Evolutionary conservation across 2,329 filamentous ascomycete genomes (phyloP).

Genomic region (Lithohypha guttulata): DNA sequence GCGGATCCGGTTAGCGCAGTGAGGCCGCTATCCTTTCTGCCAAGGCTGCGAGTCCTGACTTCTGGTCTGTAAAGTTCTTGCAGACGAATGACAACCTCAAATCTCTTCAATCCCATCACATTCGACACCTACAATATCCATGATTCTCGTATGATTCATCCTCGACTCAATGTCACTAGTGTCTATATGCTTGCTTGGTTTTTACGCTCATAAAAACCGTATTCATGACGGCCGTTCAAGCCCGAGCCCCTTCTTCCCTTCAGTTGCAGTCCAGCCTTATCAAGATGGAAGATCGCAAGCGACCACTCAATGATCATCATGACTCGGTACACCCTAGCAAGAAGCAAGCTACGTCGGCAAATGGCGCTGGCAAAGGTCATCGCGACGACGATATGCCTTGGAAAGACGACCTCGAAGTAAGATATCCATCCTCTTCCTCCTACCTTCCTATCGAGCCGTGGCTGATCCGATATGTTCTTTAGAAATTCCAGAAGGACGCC

Average conservation of each 20-base stretch:
- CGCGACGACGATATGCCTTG: slow-evolving; percentile 58
- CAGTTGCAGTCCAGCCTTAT: slow-evolving; percentile 59
- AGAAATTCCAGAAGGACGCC: slow-evolving; percentile 91
- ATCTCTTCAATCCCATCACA: no score
- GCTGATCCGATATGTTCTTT: slow-evolving; percentile 16
- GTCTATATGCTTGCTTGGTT: slow-evolving; percentile 4
- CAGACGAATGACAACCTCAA: no score
- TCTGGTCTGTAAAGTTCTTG: neutral
- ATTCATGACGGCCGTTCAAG: slow-evolving; percentile 83
- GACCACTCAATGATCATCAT: slow-evolving; percentile 71
- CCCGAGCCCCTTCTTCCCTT: slow-evolving; percentile 53
- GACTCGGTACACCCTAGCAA: slow-evolving; percentile 83
- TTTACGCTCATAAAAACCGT: slow-evolving; percentile 27
- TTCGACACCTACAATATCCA: neutral
- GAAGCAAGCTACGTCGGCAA: slow-evolving; percentile 67
- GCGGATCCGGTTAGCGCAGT: no score
- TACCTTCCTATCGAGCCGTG: slow-evolving; percentile 1
- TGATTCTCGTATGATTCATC: neutral
- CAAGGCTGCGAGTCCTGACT: no score
- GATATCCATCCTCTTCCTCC: slow-evolving; percentile 32
- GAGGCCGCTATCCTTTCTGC: no score
- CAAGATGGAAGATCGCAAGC: slow-evolving; percentile 99
- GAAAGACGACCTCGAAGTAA: slow-evolving; percentile 63
- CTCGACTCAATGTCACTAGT: slow-evolving; percentile 8
- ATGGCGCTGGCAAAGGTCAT: slow-evolving; percentile 54